A percentile compares a stretch with the other conserved stretches of the same genome.
phyloP scores from a whole-genome alignment of 108 stramenopile species.

The Cylindrotheca closterium region DNA sequence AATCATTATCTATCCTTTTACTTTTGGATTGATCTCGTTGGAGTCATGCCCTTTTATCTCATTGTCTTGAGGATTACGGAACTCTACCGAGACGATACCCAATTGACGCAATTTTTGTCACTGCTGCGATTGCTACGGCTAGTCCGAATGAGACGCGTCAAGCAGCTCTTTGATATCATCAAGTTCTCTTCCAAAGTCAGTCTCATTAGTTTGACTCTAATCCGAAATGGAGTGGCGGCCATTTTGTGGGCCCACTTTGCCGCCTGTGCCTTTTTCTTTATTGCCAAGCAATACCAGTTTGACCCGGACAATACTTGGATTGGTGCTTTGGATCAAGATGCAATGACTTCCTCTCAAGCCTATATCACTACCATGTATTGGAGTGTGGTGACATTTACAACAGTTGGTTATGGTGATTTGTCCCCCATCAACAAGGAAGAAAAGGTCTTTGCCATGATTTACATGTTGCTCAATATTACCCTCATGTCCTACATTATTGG shows the following conservation, averaged over 20 bases:
- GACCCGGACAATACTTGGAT: slow-evolving; percentile 52
- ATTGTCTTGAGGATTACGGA: slow-evolving; percentile 37
- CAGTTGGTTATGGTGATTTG: slow-evolving; percentile 59
- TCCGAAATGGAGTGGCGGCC: slow-evolving; percentile 46
- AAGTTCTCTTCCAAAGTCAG: slow-evolving; percentile 49
- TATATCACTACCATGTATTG: slow-evolving; percentile 54
- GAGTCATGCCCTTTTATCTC: slow-evolving; percentile 56
- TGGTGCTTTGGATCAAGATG: background rate
- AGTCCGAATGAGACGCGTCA: slow-evolving; percentile 52
- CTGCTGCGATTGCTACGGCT: slow-evolving; percentile 41
- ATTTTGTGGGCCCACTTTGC: slow-evolving; percentile 54
- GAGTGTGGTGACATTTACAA: slow-evolving; percentile 45
- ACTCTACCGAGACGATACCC: slow-evolving; percentile 16
- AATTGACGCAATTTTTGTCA: slow-evolving; percentile 23
- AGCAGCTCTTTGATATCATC: slow-evolving; percentile 40
- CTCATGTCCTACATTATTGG: slow-evolving; percentile 51
- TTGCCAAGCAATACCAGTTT: slow-evolving; percentile 48
- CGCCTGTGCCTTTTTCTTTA: slow-evolving; percentile 63
- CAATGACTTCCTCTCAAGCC: slow-evolving; percentile 26
- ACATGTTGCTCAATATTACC: slow-evolving; percentile 52
- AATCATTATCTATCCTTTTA: slow-evolving; percentile 35
- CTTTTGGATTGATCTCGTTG: slow-evolving; percentile 61
- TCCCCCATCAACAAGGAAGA: slow-evolving; percentile 45
- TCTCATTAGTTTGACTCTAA: slow-evolving; percentile 41
- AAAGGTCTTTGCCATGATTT: slow-evolving; percentile 43